phyloP scores from a whole-genome alignment of 768 basidiomycete species.

The Paxillus rubicundulus region DNA sequence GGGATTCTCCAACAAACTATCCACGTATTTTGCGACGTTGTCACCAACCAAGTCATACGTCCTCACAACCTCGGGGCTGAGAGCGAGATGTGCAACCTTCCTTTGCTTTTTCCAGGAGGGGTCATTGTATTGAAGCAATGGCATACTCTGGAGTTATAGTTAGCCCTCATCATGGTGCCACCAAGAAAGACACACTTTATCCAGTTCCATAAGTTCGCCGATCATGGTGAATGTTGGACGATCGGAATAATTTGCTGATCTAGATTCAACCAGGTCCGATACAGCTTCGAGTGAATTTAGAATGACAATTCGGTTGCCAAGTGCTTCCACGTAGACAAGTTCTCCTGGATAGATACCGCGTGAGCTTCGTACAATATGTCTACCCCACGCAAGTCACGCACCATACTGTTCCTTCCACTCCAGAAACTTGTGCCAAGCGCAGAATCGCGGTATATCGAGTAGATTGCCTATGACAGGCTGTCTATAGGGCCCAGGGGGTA shows the following conservation, averaged over 20 bases:
- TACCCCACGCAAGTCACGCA: neutral
- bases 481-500: slow-evolving; percentile 5
- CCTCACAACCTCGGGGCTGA: slow-evolving; percentile 30
- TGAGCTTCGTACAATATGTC: neutral
- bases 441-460: slow-evolving; percentile 7
- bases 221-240: slow-evolving; percentile 35
- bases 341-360: slow-evolving; percentile 18
- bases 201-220: slow-evolving; percentile 34
- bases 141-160: slow-evolving; percentile 17
- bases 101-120: slow-evolving; percentile 22
- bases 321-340: slow-evolving; percentile 26
- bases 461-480: slow-evolving; percentile 4
- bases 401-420: slow-evolving; percentile 11
- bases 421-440: slow-evolving; percentile 8
- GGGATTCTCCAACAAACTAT: slow-evolving; percentile 12
- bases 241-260: slow-evolving; percentile 29
- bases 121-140: slow-evolving; percentile 19
- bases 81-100: slow-evolving; percentile 28
- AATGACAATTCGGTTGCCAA: slow-evolving; percentile 29
- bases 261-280: slow-evolving; percentile 29
- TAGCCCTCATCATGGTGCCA: neutral
- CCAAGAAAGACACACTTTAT: slow-evolving; percentile 4
- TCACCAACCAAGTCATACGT: slow-evolving; percentile 34
- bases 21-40: slow-evolving; percentile 18
- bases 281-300: slow-evolving; percentile 29